Conservation (phyloP, 1,139 yeast species). For the Meyerozyma guilliermondii region DNA sequence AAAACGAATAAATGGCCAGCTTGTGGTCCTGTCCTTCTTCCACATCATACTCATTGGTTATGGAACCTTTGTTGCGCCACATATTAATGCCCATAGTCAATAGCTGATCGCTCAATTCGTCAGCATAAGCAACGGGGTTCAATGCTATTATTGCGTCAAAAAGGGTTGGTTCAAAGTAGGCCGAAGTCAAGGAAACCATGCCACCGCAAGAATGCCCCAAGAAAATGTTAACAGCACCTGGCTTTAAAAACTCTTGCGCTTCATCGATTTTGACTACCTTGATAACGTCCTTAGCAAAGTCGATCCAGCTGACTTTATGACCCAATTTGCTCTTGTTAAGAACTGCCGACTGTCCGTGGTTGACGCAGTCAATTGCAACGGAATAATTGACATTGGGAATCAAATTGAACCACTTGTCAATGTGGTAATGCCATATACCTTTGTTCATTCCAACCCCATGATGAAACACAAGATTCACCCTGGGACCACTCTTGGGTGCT, state of each 20-base stretch:
- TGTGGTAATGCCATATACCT: constrained; percentile 9
- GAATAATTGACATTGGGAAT: constrained; percentile 5
- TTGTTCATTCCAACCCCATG: constrained; percentile 13
- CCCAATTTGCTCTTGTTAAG: constrained; percentile 7
- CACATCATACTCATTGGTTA: constrained; percentile 32
- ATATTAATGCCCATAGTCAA: constrained; percentile 7
- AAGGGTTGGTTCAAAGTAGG: constrained; percentile 4
- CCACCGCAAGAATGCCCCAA: constrained; percentile 13
- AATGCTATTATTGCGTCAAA: constrained; percentile 5
- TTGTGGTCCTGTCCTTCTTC: constrained; percentile 37
- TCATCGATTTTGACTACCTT: constrained; percentile 5
- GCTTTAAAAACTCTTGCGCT: constrained; percentile 2
- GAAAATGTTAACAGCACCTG: constrained; percentile 4
- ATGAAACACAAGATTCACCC: constrained; percentile 6
- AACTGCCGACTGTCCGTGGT: constrained; percentile 9
- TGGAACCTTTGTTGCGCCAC: constrained; percentile 10
- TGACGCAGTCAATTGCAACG: constrained; percentile 7
- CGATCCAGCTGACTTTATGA: constrained; percentile 6
- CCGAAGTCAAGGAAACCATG: constrained; percentile 4
- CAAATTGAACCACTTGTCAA: constrained; percentile 4
- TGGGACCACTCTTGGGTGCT: neutral
- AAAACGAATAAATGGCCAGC: constrained; percentile 42
- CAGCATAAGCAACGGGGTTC: constrained; percentile 8
- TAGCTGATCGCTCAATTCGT: neutral
- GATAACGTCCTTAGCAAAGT: constrained; percentile 6